Evolutionary conservation across 768 basidiomycete genomes (phyloP).

Genomic region (Polyporus arcularius): DNA sequence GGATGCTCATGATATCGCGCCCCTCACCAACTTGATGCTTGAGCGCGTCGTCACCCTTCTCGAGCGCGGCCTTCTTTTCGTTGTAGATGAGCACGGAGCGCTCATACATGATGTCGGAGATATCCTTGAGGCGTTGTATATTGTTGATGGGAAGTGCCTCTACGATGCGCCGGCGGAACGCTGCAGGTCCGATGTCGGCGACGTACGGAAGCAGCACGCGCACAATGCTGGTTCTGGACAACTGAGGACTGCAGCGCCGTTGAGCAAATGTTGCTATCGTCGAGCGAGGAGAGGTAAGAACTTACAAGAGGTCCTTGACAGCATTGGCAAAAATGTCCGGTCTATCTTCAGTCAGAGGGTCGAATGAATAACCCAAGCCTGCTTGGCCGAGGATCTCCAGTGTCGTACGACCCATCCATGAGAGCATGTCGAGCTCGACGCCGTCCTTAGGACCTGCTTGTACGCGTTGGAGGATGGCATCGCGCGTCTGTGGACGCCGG

Average conservation of each 20-base stretch:
- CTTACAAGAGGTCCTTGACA: slow-evolving; percentile 24
- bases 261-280: too few relatives aligned
- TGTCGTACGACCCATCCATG: slow-evolving; percentile 44
- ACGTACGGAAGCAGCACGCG: slow-evolving; percentile 6
- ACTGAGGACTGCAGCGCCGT: slow-evolving; percentile 10
- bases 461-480: slow-evolving; percentile 13
- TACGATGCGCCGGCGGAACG: slow-evolving; percentile 21
- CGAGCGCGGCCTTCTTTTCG: slow-evolving; percentile 20
- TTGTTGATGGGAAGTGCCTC: slow-evolving; percentile 16
- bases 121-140: slow-evolving; percentile 24
- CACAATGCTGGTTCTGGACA: background rate
- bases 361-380: slow-evolving; percentile 27
- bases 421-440: slow-evolving; percentile 28
- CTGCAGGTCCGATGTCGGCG: slow-evolving; percentile 17
- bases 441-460: background rate
- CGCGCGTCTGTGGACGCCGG: slow-evolving; percentile 12
- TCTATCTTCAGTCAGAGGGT: slow-evolving; percentile 20
- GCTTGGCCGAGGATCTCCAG: slow-evolving; percentile 40
- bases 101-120: slow-evolving; percentile 25
- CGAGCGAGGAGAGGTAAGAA: background rate
- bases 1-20: slow-evolving; percentile 33
- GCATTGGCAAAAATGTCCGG: slow-evolving; percentile 14
- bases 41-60: slow-evolving; percentile 17
- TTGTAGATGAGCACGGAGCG: slow-evolving; percentile 21
- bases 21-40: slow-evolving; percentile 28